A percentile compares a stretch with the other conserved stretches of the same genome.
Evolutionary conservation across 305 asterid species (phyloP).

Genomic region (Rubia balearica): DNA sequence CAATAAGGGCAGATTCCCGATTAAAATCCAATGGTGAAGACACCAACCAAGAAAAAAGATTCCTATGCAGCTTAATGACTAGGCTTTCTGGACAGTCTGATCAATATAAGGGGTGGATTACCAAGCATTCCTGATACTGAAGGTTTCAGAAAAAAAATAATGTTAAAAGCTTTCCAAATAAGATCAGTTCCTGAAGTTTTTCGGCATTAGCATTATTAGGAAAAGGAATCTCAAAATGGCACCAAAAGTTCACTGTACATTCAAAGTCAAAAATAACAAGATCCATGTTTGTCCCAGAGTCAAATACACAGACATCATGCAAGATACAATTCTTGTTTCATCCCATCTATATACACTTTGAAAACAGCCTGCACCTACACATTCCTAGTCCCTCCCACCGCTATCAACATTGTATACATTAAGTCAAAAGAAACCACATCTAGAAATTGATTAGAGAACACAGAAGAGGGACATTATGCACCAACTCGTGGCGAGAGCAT

Average conservation of each 20-base stretch:
- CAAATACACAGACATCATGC: slow-evolving; percentile 19
- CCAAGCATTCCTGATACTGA: too few species aligned
- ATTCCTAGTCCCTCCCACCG: slow-evolving; percentile 19
- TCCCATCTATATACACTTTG: slow-evolving; percentile 30
- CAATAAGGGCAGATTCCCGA: too few species aligned
- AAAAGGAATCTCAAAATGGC: not conserved
- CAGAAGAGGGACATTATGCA: slow-evolving; percentile 12
- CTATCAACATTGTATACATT: slow-evolving; percentile 29
- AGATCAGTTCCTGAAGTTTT: not conserved
- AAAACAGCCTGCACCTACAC: slow-evolving; percentile 23
- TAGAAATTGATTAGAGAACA: slow-evolving; percentile 11
- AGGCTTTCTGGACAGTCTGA: too few species aligned
- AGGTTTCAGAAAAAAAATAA: too few species aligned
- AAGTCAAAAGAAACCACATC: slow-evolving; percentile 14
- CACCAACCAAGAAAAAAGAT: too few species aligned
- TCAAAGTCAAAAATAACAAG: slow-evolving; percentile 15
- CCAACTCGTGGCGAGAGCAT: slow-evolving; percentile 7
- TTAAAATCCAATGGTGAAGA: too few species aligned
- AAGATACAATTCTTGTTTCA: slow-evolving; percentile 20
- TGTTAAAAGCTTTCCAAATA: not conserved
- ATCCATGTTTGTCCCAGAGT: slow-evolving; percentile 18
- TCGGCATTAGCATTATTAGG: not conserved
- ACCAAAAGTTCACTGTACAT: slow-evolving; percentile 7
- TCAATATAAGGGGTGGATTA: too few species aligned
- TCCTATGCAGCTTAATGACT: too few species aligned